These are phyloP conservation scores for Xylaria sp. DNA, from an alignment of 2,329 filamentous ascomycete species.

Conservation along the genomic window DNA sequence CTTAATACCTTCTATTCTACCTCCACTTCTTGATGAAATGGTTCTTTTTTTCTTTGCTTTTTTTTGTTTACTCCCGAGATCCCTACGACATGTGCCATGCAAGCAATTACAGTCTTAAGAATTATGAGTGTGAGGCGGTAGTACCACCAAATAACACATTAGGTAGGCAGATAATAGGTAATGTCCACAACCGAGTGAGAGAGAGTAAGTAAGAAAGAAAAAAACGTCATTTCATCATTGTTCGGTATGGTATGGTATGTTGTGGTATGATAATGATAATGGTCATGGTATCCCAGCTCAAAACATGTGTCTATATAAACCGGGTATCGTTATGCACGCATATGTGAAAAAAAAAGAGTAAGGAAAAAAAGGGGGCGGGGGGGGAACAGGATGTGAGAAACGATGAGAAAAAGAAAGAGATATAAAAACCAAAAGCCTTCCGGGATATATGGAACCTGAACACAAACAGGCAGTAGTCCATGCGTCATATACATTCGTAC, in stretches of 20 bases:
- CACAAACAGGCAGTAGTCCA: background rate
- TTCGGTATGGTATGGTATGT: background rate
- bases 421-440: background rate
- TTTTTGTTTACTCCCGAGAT: no score
- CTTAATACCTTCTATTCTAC: no score
- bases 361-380: background rate
- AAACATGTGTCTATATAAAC: constrained; percentile 5
- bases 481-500: background rate
- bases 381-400: background rate
- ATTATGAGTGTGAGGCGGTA: no score
- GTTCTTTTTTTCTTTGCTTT: no score
- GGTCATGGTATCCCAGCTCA: background rate
- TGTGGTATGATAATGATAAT: background rate
- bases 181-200: background rate
- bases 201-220: background rate
- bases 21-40: no score
- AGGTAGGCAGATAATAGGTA: no score
- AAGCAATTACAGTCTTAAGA: no score
- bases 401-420: background rate
- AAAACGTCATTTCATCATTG: background rate
- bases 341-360: background rate
- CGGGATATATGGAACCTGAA: background rate
- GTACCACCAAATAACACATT: no score
- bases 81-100: no score
- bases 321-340: constrained; percentile 1